Conservation (phyloP, 2,329 filamentous ascomycete species). For the Diplodia seriata region DNA sequence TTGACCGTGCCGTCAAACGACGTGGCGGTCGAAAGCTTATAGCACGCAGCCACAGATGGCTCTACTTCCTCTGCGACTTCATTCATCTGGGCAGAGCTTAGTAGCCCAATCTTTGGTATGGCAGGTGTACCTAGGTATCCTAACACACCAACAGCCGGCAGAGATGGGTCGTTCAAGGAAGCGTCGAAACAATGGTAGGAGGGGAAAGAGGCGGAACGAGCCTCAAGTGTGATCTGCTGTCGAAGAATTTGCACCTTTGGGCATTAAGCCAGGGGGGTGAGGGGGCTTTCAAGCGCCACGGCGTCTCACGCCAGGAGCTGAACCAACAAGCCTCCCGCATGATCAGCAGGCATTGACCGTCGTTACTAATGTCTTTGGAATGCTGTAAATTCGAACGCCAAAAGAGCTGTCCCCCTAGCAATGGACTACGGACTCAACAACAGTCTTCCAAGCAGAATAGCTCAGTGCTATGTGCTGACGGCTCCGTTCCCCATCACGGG, state of each 20-base stretch:
- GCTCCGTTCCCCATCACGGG: background rate
- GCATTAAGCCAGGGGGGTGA: background rate
- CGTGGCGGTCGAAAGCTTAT: background rate
- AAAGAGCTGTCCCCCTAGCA: too few relatives aligned
- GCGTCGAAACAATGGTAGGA: background rate
- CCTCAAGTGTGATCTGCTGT: background rate
- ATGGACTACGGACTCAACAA: background rate
- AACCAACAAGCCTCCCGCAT: background rate
- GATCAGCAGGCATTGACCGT: background rate
- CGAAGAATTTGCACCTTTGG: background rate
- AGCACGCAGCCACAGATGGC: background rate
- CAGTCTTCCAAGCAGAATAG: background rate
- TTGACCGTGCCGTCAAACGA: background rate
- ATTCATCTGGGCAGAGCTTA: background rate
- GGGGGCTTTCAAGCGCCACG: background rate
- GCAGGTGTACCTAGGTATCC: background rate
- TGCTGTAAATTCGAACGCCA: background rate
- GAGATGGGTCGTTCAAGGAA: background rate
- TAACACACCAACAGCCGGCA: background rate
- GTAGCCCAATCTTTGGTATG: background rate
- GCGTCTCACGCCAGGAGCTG: background rate
- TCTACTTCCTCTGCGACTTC: background rate
- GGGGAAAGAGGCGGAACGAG: background rate
- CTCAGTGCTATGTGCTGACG: background rate
- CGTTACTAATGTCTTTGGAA: background rate